A percentile compares a stretch with the other conserved stretches of the same genome.
These are phyloP conservation scores for Aspergillus sp. DNA, from an alignment of 2,329 filamentous ascomycete genomes.

Conservation along the genomic window DNA sequence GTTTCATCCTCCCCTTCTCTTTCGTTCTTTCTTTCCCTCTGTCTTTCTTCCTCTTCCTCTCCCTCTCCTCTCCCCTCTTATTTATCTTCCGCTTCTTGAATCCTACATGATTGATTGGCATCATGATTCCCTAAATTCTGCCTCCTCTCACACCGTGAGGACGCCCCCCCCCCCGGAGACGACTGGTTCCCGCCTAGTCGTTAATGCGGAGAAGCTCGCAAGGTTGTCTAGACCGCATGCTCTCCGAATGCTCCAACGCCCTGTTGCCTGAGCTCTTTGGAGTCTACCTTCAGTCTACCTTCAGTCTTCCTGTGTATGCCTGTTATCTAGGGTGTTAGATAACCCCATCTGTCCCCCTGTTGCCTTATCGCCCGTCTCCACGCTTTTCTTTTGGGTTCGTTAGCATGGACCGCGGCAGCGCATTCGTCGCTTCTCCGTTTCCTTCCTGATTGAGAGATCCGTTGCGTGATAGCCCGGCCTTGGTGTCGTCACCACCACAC, in stretches of 20 bases:
- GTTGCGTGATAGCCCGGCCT: slow-evolving; percentile 5
- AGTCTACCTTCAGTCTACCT: too few species aligned
- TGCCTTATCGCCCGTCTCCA: slow-evolving; percentile 9
- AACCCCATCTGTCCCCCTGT: slow-evolving; percentile 6
- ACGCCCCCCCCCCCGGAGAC: slow-evolving; percentile 29
- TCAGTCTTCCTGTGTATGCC: slow-evolving; percentile 15
- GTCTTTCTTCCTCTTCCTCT: slow-evolving; percentile 1
- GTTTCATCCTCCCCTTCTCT: slow-evolving; percentile 17
- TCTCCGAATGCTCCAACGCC: slow-evolving; percentile 27
- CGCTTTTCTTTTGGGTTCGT: slow-evolving; percentile 20
- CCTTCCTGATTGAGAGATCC: slow-evolving; percentile 34
- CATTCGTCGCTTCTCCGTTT: slow-evolving; percentile 30
- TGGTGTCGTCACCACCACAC: background rate
- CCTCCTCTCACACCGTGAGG: slow-evolving; percentile 26
- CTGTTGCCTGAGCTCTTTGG: slow-evolving; percentile 26
- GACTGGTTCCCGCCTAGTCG: slow-evolving; percentile 23
- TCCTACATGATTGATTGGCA: slow-evolving; percentile 6
- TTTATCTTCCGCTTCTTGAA: background rate
- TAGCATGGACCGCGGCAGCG: slow-evolving; percentile 41
- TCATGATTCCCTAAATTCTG: slow-evolving; percentile 24
- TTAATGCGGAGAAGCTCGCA: slow-evolving; percentile 42
- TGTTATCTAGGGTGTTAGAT: slow-evolving; percentile 12
- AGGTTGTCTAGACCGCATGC: slow-evolving; percentile 29
- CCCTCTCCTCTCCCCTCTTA: background rate
- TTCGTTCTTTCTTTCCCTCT: slow-evolving; percentile 12